phyloP scores from a whole-genome alignment of 1,139 yeast species.

The Williopsis jadinii region DNA sequence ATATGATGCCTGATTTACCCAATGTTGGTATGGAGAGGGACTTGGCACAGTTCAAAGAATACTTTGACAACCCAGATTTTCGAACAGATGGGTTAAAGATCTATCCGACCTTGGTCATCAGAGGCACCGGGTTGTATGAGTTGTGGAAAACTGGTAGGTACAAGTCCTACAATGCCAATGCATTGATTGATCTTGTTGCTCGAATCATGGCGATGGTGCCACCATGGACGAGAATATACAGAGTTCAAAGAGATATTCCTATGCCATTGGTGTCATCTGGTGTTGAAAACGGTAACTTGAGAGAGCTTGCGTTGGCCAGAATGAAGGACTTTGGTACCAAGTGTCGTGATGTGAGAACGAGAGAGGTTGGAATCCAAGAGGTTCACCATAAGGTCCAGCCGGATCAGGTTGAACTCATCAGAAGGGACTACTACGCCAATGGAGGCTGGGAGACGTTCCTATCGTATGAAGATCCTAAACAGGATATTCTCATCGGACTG shows the following conservation, averaged over 20 bases:
- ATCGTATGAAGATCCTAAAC: slow-evolving; percentile 94
- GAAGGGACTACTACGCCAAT: slow-evolving; percentile 95
- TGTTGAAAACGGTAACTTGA: slow-evolving; percentile 93
- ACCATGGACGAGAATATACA: slow-evolving; percentile 98
- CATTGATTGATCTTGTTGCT: slow-evolving; percentile 89
- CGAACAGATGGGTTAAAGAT: slow-evolving; percentile 95
- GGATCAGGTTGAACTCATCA: slow-evolving; percentile 90
- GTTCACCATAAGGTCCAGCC: slow-evolving; percentile 97
- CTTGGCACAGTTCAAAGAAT: slow-evolving; percentile 89
- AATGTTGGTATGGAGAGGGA: slow-evolving; percentile 99
- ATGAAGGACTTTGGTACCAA: slow-evolving; percentile 97
- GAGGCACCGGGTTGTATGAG: slow-evolving; percentile 97
- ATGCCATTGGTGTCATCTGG: slow-evolving; percentile 99
- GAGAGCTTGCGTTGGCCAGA: slow-evolving; percentile 93
- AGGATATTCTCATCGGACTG: slow-evolving; percentile 89
- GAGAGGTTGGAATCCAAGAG: slow-evolving; percentile 98
- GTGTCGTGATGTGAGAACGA: slow-evolving; percentile 95
- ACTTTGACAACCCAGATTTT: slow-evolving; percentile 94
- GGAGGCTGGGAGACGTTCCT: slow-evolving; percentile 99
- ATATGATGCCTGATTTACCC: slow-evolving; percentile 99
- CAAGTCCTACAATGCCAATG: slow-evolving; percentile 92
- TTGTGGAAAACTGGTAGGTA: slow-evolving; percentile 95
- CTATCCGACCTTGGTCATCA: slow-evolving; percentile 91
- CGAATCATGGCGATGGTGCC: slow-evolving; percentile 93
- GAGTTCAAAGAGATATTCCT: slow-evolving; percentile 98